Evolutionary conservation across 73 alveolate species (phyloP).

Genomic region (Stentor coeruleus): DNA sequence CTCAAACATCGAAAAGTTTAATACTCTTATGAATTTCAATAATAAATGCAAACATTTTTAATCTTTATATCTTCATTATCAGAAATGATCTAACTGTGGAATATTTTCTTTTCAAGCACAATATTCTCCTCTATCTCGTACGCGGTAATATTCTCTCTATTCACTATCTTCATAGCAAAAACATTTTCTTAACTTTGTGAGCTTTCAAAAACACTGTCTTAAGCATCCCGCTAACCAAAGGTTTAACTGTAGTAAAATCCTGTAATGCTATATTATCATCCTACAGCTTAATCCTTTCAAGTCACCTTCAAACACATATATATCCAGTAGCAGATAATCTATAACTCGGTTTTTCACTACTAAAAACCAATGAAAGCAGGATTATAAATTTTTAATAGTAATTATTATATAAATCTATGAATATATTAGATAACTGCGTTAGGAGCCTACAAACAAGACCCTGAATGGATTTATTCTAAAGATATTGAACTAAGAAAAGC

Average conservation of each 20-base stretch:
- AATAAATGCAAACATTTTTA: constrained; percentile 38
- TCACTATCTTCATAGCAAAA: constrained; percentile 19
- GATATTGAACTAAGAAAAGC: constrained; percentile 17
- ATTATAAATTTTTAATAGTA: too few relatives aligned
- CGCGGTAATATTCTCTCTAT: neutral
- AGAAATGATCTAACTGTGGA: neutral
- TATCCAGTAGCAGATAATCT: too few relatives aligned
- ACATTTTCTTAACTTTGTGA: constrained; percentile 13
- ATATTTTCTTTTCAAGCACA: neutral
- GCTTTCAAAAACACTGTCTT: constrained; percentile 64
- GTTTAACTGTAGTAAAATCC: constrained; percentile 47
- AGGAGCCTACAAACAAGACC: neutral
- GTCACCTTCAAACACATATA: too few relatives aligned
- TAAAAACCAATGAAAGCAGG: too few relatives aligned
- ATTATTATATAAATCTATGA: neutral
- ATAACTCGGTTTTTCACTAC: too few relatives aligned
- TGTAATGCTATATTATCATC: constrained; percentile 46
- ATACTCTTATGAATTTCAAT: constrained; percentile 54
- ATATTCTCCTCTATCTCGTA: constrained; percentile 8
- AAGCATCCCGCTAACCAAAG: constrained; percentile 66
- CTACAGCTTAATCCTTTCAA: constrained; percentile 51
- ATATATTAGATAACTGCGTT: constrained; percentile 14
- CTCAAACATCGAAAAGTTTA: constrained; percentile 51
- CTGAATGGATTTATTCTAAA: constrained; percentile 13
- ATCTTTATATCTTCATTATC: constrained; percentile 53